Conservation (phyloP, 306 rosid genomes). For the Dalbergia cochinchinensis region DNA sequence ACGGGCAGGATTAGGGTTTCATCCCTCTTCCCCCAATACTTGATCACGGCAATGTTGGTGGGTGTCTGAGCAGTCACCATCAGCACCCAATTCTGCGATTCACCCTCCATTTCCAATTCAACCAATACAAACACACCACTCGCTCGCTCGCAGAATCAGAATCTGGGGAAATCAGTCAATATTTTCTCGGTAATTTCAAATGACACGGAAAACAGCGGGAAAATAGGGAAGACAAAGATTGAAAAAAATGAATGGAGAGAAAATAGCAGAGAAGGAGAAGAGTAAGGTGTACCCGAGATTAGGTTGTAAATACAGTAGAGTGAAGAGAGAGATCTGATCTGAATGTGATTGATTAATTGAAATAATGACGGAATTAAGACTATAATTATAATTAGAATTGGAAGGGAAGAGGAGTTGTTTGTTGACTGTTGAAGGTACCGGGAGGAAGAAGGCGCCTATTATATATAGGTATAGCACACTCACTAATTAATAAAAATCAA, state of each 20-base stretch:
- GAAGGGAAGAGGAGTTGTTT: neutral
- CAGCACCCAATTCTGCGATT: slow-evolving; percentile 73
- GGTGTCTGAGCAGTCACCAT: slow-evolving; percentile 95
- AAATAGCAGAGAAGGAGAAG: neutral
- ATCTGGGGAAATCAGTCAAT: slow-evolving; percentile 1
- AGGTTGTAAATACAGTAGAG: neutral
- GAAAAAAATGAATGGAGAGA: neutral
- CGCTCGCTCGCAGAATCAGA: neutral
- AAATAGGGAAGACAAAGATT: neutral
- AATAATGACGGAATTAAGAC: neutral
- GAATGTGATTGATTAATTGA: neutral
- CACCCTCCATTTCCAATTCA: slow-evolving; percentile 55
- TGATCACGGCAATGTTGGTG: slow-evolving; percentile 95
- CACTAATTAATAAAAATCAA: neutral
- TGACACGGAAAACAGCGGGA: slow-evolving; percentile 39
- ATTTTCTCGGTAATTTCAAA: slow-evolving; percentile 24
- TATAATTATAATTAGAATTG: neutral
- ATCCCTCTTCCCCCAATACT: slow-evolving; percentile 98
- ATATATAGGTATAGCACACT: slow-evolving; percentile 15
- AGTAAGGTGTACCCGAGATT: neutral
- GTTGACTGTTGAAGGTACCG: neutral
- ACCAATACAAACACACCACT: neutral
- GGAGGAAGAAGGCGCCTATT: neutral
- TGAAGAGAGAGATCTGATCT: neutral
- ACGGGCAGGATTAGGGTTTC: slow-evolving; percentile 87